A percentile compares a stretch with the other conserved stretches of the same genome.
Conservation (phyloP, 2,329 filamentous ascomycete genomes). For the Verticillium tricorpus region DNA sequence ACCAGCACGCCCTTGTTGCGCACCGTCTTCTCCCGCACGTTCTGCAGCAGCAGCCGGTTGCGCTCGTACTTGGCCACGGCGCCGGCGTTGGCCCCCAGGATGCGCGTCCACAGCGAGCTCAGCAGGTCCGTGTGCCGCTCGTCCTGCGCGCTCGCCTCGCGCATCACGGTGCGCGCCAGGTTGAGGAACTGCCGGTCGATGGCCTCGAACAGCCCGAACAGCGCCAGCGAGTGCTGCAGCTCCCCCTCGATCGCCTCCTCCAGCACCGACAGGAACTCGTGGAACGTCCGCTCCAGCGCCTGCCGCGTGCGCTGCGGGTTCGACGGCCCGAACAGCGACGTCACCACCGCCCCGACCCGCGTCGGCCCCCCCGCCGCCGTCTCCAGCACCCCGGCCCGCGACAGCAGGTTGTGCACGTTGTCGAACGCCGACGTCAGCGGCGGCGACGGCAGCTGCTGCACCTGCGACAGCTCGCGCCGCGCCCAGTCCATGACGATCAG, state of each 20-base stretch:
- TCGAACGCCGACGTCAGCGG: constrained; percentile 70
- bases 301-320: constrained; percentile 74
- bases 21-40: constrained; percentile 77
- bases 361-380: constrained; percentile 55
- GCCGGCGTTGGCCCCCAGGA: constrained; percentile 71
- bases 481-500: constrained; percentile 97
- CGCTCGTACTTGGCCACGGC: constrained; percentile 87
- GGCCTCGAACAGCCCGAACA: constrained; percentile 86
- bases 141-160: constrained; percentile 78
- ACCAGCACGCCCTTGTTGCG: constrained; percentile 83
- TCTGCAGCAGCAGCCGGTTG: constrained; percentile 74
- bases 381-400: constrained; percentile 57
- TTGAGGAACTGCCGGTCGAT: constrained; percentile 90
- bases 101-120: constrained; percentile 77
- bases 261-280: constrained; percentile 79
- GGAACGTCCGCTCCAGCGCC: constrained; percentile 81
- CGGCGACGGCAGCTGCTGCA: constrained; percentile 57
- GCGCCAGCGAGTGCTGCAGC: constrained; percentile 70
- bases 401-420: constrained; percentile 77
- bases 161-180: constrained; percentile 77
- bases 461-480: constrained; percentile 71
- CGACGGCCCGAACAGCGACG: constrained; percentile 73
- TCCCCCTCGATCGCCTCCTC: constrained; percentile 88
- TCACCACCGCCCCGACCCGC: constrained; percentile 62
- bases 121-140: constrained; percentile 76